Percentiles rank a stretch among this genome's conserved stretches.
phyloP scores from a whole-genome alignment of 768 basidiomycete genomes.

The Tricholoma sp. region DNA sequence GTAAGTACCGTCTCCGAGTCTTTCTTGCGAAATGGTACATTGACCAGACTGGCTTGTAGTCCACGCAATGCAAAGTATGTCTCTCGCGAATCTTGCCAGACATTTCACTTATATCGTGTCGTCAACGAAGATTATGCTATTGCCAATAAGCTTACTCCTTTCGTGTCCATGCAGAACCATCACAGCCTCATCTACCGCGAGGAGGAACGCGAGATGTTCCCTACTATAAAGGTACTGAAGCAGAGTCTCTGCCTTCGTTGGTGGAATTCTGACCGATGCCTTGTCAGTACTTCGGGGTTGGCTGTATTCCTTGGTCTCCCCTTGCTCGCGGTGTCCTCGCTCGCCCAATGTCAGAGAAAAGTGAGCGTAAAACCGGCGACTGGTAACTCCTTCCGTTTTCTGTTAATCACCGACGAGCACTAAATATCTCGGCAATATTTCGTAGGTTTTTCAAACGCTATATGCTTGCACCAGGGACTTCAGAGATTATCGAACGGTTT shows the following conservation, averaged over 20 bases:
- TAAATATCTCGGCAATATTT: background rate
- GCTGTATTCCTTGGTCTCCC: slow-evolving; percentile 56
- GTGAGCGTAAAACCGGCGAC: slow-evolving; percentile 35
- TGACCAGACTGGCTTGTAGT: slow-evolving; percentile 24
- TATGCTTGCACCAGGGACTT: slow-evolving; percentile 17
- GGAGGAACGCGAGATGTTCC: slow-evolving; percentile 63
- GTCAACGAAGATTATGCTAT: slow-evolving; percentile 49
- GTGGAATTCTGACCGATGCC: too few relatives aligned
- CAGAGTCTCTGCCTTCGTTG: too few relatives aligned
- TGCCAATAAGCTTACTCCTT: slow-evolving; percentile 50
- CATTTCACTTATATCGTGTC: too few relatives aligned
- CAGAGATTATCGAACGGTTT: slow-evolving; percentile 36
- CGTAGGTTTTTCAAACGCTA: slow-evolving; percentile 20
- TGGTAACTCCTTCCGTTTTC: slow-evolving; percentile 16
- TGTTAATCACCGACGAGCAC: background rate
- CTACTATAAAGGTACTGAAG: slow-evolving; percentile 40
- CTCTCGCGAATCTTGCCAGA: background rate
- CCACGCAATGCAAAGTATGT: slow-evolving; percentile 51
- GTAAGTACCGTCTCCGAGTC: slow-evolving; percentile 17
- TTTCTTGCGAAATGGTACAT: too few relatives aligned
- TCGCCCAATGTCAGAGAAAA: slow-evolving; percentile 33
- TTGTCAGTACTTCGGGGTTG: slow-evolving; percentile 45
- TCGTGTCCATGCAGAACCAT: slow-evolving; percentile 71
- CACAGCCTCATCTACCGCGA: slow-evolving; percentile 59
- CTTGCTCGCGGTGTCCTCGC: slow-evolving; percentile 48